Percentiles rank a stretch among this genome's conserved stretches.
Evolutionary conservation across 768 basidiomycete genomes (phyloP).

Genomic region (Boletus vermiculosoides): DNA sequence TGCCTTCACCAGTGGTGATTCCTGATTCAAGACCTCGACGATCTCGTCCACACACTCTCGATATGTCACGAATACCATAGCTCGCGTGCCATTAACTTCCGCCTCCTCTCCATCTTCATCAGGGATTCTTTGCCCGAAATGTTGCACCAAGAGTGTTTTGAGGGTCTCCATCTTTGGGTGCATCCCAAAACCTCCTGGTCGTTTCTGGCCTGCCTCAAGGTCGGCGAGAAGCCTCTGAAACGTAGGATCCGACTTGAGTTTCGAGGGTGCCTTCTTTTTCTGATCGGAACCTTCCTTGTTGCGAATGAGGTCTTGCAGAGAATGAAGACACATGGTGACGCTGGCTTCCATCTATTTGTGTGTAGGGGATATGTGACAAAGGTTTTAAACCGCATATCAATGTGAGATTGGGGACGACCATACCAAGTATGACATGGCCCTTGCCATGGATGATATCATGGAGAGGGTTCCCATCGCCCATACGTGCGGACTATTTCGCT

Average conservation of each 20-base stretch:
- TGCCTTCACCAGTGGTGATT: conserved; percentile 76
- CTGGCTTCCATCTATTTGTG: conserved; percentile 74
- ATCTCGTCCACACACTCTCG: conserved; percentile 91
- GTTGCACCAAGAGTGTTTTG: conserved; percentile 68
- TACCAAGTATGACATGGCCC: conserved; percentile 89
- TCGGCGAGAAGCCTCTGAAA: conserved; percentile 69
- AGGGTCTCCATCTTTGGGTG: conserved; percentile 95
- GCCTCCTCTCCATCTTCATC: conserved; percentile 38
- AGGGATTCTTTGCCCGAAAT: conserved; percentile 54
- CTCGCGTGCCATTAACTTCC: conserved; percentile 51
- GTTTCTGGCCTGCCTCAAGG: conserved; percentile 55
- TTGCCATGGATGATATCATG: conserved; percentile 59
- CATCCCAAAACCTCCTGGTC: conserved; percentile 47
- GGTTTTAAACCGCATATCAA: background rate
- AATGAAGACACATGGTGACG: conserved; percentile 71
- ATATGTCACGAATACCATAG: conserved; percentile 95
- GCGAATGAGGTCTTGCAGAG: conserved; percentile 51
- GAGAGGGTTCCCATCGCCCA: conserved; percentile 55
- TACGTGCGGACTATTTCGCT: conserved; percentile 34
- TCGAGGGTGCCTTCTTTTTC: conserved; percentile 37
- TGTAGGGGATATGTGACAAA: background rate
- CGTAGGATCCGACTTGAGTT: conserved; percentile 50
- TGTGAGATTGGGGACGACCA: conserved; percentile 21
- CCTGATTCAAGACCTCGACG: conserved; percentile 71
- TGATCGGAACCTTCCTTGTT: conserved; percentile 33